phyloP scores from a whole-genome alignment of 345 rosid genomes.

The Ceriops decandra region DNA sequence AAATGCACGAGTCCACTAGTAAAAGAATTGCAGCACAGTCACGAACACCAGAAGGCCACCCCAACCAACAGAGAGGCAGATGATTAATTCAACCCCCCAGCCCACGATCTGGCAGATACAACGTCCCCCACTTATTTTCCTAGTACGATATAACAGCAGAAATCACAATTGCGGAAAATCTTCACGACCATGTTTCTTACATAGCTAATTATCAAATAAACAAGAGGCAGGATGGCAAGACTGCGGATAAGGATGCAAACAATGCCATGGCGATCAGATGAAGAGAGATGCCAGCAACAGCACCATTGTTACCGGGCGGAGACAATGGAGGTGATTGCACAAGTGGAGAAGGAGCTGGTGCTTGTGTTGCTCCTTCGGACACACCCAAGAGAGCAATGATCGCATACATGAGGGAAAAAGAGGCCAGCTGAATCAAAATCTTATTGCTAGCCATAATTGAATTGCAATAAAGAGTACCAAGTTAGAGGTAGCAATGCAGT shows the following conservation, averaged over 20 bases:
- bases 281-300: neutral
- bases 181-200: too few species aligned
- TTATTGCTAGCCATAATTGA: neutral
- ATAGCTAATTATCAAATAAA: neutral
- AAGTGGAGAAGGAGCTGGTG: neutral
- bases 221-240: neutral
- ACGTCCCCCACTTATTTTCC: too few species aligned
- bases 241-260: neutral
- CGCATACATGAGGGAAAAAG: neutral
- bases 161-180: too few species aligned
- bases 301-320: neutral
- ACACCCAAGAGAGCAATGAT: neutral
- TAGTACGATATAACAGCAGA: too few species aligned
- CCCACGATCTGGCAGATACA: too few species aligned
- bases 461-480: neutral
- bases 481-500: too few species aligned
- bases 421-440: neutral
- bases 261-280: neutral
- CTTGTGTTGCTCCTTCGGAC: neutral
- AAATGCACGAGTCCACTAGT: too few species aligned
- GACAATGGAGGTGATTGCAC: neutral
- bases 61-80: too few species aligned
- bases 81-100: too few species aligned
- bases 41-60: too few species aligned
- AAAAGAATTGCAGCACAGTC: too few species aligned